phyloP scores from a whole-genome alignment of 768 basidiomycete species.

The Termitomyces sp. region DNA sequence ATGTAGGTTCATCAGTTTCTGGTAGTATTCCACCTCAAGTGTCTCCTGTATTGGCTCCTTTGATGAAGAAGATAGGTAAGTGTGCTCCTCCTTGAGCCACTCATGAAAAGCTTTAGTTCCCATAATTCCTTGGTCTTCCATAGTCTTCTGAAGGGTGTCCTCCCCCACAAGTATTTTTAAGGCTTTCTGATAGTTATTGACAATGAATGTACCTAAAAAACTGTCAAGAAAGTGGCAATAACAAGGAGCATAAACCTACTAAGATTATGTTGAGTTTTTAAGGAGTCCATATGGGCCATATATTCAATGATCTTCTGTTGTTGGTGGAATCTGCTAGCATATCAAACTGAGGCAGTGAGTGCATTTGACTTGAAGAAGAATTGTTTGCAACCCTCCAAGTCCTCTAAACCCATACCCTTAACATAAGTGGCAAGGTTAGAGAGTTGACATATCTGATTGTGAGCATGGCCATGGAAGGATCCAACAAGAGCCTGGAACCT shows the following conservation, averaged over 20 bases:
- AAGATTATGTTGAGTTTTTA: slow-evolving; percentile 1
- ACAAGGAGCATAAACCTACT: not conserved
- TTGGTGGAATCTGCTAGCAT: not conserved
- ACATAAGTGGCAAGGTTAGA: slow-evolving; percentile 17
- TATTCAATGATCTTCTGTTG: not conserved
- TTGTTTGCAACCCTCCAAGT: slow-evolving; percentile 25
- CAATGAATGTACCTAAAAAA: not conserved
- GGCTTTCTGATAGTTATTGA: slow-evolving; percentile 4
- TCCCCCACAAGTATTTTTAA: not conserved
- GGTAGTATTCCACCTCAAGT: no score
- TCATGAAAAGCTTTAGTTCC: not conserved
- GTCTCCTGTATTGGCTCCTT: no score
- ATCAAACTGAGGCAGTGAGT: slow-evolving; percentile 17
- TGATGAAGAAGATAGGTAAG: not conserved
- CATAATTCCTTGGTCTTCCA: slow-evolving; percentile 1
- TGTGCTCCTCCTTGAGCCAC: not conserved
- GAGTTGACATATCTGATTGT: slow-evolving; percentile 24
- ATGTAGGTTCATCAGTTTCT: no score
- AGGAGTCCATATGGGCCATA: slow-evolving; percentile 1
- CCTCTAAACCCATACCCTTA: slow-evolving; percentile 26
- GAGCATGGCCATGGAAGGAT: no score
- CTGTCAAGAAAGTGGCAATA: not conserved
- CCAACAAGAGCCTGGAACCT: slow-evolving; percentile 7
- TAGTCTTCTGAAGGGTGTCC: not conserved
- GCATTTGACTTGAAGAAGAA: slow-evolving; percentile 24